Conservation (phyloP, 1,139 yeast species). For the Yamadazyma epiphylla region DNA sequence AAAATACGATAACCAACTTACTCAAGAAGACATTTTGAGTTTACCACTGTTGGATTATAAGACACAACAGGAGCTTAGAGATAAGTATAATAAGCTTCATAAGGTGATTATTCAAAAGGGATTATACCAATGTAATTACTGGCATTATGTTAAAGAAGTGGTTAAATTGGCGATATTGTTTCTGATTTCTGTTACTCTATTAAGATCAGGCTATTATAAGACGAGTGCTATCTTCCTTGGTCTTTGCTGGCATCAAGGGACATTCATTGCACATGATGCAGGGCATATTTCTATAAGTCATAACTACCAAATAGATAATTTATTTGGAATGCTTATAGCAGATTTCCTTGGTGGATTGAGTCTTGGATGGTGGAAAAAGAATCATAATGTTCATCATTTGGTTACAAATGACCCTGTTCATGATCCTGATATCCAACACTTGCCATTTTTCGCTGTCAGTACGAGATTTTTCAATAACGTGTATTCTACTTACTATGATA, state of each 20-base stretch:
- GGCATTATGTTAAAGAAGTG: conserved; percentile 65
- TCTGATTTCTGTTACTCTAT: conserved; percentile 46
- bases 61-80: conserved; percentile 58
- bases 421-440: conserved; percentile 91
- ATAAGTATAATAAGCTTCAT: conserved; percentile 61
- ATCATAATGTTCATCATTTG: conserved; percentile 87
- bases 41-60: conserved; percentile 64
- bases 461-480: conserved; percentile 62
- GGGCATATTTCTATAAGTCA: conserved; percentile 85
- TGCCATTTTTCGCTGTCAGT: conserved; percentile 88
- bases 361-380: conserved; percentile 92
- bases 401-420: conserved; percentile 89
- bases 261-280: conserved; percentile 86
- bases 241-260: conserved; percentile 84
- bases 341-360: conserved; percentile 85
- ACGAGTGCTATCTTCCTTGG: conserved; percentile 68
- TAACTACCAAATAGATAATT: conserved; percentile 71
- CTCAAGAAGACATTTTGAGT: conserved; percentile 48
- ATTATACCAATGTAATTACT: conserved; percentile 67
- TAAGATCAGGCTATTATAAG: conserved; percentile 42
- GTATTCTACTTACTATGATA: conserved; percentile 78
- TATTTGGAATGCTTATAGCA: conserved; percentile 71
- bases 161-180: conserved; percentile 57
- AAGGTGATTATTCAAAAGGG: conserved; percentile 52
- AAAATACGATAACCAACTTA: conserved; percentile 53